phyloP scores from a whole-genome alignment of 306 rosid species.

The Pachyrhizus erosus region DNA sequence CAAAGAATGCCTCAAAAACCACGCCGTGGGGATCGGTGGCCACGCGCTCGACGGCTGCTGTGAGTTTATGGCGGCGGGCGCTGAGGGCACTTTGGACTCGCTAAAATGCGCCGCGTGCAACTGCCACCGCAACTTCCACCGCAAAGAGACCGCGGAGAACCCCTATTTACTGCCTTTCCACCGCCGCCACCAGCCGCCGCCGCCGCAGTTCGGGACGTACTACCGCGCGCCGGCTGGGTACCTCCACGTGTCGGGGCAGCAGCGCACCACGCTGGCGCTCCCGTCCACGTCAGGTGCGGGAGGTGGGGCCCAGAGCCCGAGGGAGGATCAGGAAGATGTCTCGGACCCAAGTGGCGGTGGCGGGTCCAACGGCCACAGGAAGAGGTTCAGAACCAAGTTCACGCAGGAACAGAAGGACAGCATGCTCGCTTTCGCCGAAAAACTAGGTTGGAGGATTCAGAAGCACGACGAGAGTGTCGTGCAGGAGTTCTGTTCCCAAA shows the following conservation, averaged over 20 bases:
- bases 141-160: constrained; percentile 55
- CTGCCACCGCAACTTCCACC: constrained; percentile 96
- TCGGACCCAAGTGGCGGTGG: constrained; percentile 64
- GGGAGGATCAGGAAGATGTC: constrained; percentile 73
- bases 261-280: constrained; percentile 62
- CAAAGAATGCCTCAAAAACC: constrained; percentile 81
- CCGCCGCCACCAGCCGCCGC: constrained; percentile 29
- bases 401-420: constrained; percentile 73
- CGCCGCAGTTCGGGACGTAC: constrained; percentile 61
- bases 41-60: constrained; percentile 84
- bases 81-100: constrained; percentile 67
- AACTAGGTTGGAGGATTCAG: constrained; percentile 79
- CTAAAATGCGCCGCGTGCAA: constrained; percentile 85
- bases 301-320: constrained; percentile 59
- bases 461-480: constrained; percentile 69
- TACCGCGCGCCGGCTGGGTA: constrained; percentile 72
- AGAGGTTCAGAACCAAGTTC: constrained; percentile 77
- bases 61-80: constrained; percentile 72
- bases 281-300: constrained; percentile 67
- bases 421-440: constrained; percentile 74
- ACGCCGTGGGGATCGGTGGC: constrained; percentile 70
- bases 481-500: constrained; percentile 69
- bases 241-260: constrained; percentile 62
- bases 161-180: constrained; percentile 30
- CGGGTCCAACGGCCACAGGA: constrained; percentile 42